A percentile compares a stretch with the other conserved stretches of the same genome.
phyloP scores from a whole-genome alignment of 2,329 filamentous ascomycete species.

The Neocucurbitaria cava region DNA sequence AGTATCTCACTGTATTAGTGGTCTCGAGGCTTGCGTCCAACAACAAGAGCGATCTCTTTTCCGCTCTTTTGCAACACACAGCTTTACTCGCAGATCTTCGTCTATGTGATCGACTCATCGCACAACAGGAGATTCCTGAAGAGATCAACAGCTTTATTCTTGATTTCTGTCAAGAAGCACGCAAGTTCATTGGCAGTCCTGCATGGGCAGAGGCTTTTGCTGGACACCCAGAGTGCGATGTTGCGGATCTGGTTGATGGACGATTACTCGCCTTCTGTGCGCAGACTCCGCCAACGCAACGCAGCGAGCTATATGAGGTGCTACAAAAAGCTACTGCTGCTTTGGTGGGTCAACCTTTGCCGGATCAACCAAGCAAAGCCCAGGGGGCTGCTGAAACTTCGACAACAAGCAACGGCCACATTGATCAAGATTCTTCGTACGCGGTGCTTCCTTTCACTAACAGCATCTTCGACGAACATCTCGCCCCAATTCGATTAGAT shows the following conservation, averaged over 20 bases:
- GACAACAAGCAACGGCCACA: conserved; percentile 6
- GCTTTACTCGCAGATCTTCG: conserved; percentile 52
- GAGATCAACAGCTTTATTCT: conserved; percentile 41
- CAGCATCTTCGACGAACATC: conserved; percentile 56
- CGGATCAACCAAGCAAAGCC: conserved; percentile 12
- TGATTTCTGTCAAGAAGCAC: conserved; percentile 49
- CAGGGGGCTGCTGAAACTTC: conserved; percentile 1
- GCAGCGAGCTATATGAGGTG: conserved; percentile 24
- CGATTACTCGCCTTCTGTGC: conserved; percentile 47
- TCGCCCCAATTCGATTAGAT: conserved; percentile 53
- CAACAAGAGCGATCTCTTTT: conserved; percentile 37
- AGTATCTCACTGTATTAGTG: conserved; percentile 41
- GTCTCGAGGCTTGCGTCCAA: conserved; percentile 44
- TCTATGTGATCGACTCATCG: conserved; percentile 49
- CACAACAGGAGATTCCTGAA: conserved; percentile 38
- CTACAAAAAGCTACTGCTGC: conserved; percentile 27
- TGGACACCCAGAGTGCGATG: conserved; percentile 49
- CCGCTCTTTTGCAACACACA: conserved; percentile 54
- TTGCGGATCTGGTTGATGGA: conserved; percentile 65
- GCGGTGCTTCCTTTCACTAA: conserved; percentile 58
- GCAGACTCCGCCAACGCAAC: conserved; percentile 20
- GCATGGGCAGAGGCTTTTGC: conserved; percentile 44
- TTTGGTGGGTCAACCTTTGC: conserved; percentile 23
- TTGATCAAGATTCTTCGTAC: conserved; percentile 23
- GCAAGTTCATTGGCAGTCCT: conserved; percentile 46